Conservation (phyloP, 495 filamentous ascomycete genomes). For the Aspergillus funiculosus region DNA sequence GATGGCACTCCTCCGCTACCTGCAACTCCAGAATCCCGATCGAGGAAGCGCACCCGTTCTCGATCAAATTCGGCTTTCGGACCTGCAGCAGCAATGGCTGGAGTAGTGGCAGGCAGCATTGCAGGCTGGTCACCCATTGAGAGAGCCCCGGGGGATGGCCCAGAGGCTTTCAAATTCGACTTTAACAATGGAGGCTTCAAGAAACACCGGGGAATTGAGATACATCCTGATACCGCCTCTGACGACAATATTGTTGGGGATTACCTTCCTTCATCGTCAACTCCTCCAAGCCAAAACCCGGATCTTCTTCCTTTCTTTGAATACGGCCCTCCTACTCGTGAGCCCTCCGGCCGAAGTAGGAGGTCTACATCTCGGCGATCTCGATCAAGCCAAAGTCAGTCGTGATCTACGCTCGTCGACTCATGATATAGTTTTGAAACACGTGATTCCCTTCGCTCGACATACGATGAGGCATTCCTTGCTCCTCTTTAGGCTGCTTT, state of each 20-base stretch:
- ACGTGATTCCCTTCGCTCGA: background rate
- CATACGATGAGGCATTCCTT: no score
- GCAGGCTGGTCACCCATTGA: slow-evolving; percentile 88
- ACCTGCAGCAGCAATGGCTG: slow-evolving; percentile 75
- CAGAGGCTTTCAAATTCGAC: slow-evolving; percentile 47
- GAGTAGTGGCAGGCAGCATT: slow-evolving; percentile 80
- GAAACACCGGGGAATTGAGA: slow-evolving; percentile 46
- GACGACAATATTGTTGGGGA: slow-evolving; percentile 51
- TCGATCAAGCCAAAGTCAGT: slow-evolving; percentile 34
- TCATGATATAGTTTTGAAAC: background rate
- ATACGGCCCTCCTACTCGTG: slow-evolving; percentile 35
- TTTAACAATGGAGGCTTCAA: slow-evolving; percentile 44
- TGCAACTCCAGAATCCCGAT: slow-evolving; percentile 67
- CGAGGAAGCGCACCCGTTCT: slow-evolving; percentile 65
- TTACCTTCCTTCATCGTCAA: slow-evolving; percentile 34
- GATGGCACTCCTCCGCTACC: slow-evolving; percentile 47
- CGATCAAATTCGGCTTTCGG: slow-evolving; percentile 83
- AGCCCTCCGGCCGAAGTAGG: slow-evolving; percentile 35
- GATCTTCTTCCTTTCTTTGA: slow-evolving; percentile 50
- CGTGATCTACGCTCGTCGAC: slow-evolving; percentile 2
- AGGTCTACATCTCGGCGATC: slow-evolving; percentile 37
- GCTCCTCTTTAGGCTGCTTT: background rate
- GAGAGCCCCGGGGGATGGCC: slow-evolving; percentile 39
- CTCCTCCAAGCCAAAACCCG: slow-evolving; percentile 55
- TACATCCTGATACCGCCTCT: slow-evolving; percentile 52